phyloP scores from a whole-genome alignment of 2,329 filamentous ascomycete genomes.

The Colletotrichum salicis region DNA sequence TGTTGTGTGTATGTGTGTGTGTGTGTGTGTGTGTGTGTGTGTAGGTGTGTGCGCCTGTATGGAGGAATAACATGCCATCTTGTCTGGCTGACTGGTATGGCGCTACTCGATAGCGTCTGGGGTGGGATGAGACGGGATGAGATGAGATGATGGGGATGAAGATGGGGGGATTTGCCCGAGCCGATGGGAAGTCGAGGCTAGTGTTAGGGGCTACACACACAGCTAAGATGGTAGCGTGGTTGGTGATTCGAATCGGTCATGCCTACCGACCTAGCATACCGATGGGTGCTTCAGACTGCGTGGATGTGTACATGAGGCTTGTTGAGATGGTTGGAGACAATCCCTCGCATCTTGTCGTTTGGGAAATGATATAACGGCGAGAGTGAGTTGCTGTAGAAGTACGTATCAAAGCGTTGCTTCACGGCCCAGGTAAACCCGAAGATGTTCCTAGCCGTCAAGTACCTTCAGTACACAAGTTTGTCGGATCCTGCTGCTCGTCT shows the following conservation, averaged over 20 bases:
- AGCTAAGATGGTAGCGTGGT: neutral
- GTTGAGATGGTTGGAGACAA: neutral
- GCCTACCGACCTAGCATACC: neutral
- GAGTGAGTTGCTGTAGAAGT: neutral
- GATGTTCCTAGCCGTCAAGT: no score
- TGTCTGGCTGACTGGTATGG: neutral
- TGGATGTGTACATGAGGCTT: neutral
- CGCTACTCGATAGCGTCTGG: conserved; percentile 1
- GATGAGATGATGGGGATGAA: conserved; percentile 18
- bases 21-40: no score
- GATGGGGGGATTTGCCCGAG: conserved; percentile 7
- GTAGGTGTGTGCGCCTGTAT: neutral
- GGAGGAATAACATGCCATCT: neutral
- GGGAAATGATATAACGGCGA: neutral
- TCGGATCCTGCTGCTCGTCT: no score
- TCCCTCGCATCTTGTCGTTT: neutral
- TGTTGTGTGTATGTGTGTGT: no score
- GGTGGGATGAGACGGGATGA: conserved; percentile 5
- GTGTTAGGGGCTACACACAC: neutral
- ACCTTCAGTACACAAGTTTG: no score
- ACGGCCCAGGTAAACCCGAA: no score
- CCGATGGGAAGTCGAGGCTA: neutral
- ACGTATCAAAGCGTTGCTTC: neutral
- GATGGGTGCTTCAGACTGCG: neutral
- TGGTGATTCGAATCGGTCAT: neutral